phyloP scores from a whole-genome alignment of 2,329 filamentous ascomycete species.

The Fusarium cyanostomum region DNA sequence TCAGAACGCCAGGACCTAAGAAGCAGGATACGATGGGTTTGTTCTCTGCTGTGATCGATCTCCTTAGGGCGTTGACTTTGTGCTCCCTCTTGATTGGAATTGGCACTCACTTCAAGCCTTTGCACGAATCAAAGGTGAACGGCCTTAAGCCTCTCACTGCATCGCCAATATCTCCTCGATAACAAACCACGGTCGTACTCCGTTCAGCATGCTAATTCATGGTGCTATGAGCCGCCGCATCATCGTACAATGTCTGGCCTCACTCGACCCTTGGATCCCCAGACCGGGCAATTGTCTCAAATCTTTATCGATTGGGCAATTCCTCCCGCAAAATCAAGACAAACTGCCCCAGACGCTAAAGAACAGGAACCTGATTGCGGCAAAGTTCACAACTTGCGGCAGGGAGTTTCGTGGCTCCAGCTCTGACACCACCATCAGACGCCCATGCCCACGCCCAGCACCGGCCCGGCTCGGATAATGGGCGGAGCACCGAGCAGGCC shows the following conservation, averaged over 20 bases:
- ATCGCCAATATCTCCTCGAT: neutral
- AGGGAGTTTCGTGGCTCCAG: slow-evolving; percentile 28
- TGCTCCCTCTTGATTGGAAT: slow-evolving; percentile 5
- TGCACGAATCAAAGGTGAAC: neutral
- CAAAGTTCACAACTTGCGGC: slow-evolving; percentile 24
- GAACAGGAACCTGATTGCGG: slow-evolving; percentile 27
- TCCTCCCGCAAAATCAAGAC: slow-evolving; percentile 14
- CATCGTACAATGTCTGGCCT: slow-evolving; percentile 17
- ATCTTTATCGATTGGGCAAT: slow-evolving; percentile 21
- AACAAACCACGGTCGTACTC: neutral
- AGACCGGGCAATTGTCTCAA: slow-evolving; percentile 17
- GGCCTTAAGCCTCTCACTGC: neutral
- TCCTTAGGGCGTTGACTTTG: slow-evolving; percentile 7
- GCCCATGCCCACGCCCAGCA: slow-evolving; percentile 12
- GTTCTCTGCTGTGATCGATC: neutral
- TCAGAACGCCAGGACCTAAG: slow-evolving; percentile 26
- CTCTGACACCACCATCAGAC: slow-evolving; percentile 26
- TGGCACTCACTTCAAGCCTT: neutral
- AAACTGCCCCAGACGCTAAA: slow-evolving; percentile 16
- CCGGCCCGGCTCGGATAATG: slow-evolving; percentile 43
- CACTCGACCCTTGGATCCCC: slow-evolving; percentile 1
- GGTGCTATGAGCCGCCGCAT: neutral
- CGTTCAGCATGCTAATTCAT: neutral
- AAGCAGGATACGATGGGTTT: slow-evolving; percentile 16
- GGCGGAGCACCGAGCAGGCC: slow-evolving; percentile 40